These are phyloP conservation scores for Flaveria sonorensis DNA, from an alignment of 129 eudicot genomes.

Conservation along the genomic window DNA sequence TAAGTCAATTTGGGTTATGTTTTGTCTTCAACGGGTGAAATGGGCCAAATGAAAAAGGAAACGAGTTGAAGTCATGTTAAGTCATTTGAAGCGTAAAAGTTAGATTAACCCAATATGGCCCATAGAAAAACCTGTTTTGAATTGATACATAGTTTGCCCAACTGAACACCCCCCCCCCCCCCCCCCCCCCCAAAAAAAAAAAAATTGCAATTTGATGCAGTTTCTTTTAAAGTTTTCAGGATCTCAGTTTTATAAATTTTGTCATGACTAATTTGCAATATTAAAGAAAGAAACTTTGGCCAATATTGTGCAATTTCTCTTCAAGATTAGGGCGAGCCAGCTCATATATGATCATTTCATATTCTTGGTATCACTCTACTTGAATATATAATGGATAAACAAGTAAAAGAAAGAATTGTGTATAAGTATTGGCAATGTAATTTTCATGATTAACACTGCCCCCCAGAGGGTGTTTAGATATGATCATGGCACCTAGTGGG, in stretches of 20 bases:
- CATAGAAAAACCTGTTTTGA: too few species aligned
- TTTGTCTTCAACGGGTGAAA: not conserved
- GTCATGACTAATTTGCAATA: not conserved
- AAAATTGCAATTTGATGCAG: not conserved
- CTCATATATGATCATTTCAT: not conserved
- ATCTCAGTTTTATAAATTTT: not conserved
- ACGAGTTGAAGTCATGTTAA: not conserved
- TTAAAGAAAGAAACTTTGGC: not conserved
- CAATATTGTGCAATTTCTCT: conserved; percentile 11
- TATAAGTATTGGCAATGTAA: not conserved
- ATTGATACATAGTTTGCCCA: too few species aligned
- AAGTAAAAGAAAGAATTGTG: conserved; percentile 10
- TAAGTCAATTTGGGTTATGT: not conserved
- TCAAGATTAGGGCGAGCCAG: not conserved
- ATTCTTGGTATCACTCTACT: not conserved
- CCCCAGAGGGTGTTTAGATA: not conserved
- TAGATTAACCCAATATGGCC: not conserved
- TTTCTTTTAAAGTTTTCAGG: not conserved
- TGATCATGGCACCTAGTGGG: conserved; percentile 2
- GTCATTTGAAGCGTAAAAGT: not conserved
- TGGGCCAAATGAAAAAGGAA: not conserved
- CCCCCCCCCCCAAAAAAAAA: too few species aligned
- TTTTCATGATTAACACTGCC: not conserved
- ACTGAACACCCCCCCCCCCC: too few species aligned
- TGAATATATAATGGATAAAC: not conserved